Evolutionary conservation across 2,329 filamentous ascomycete genomes (phyloP), one percentile per base, ranked within the genome.

Genomic region (Epichloe gansuensis): DNA sequence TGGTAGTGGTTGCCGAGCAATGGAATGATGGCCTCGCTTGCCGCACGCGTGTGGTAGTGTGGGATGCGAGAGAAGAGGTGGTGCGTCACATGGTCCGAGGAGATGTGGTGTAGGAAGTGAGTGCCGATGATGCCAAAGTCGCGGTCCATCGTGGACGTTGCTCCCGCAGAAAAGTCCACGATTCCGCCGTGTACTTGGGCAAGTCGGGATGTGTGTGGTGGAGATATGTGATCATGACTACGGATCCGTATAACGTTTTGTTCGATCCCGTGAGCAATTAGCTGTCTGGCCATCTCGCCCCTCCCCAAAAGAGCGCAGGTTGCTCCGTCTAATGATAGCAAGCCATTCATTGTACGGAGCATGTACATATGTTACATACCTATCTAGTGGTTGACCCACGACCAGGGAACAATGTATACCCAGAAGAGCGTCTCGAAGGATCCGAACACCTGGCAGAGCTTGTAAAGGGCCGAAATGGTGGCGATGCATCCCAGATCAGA

Each of bases 1-100:
- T 89, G 86, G 76, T 97, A 97, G 77, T 95, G 91, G 61, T 77
- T 74, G 65, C 91, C 91, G 86, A 97, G 95, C 66, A 97, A 77
- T 56, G 81, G 81, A 79, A 91, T 89, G 78, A 95, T 93, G 62
- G 76, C 74, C 54, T 71, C 65, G 12, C 75, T 77, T 23, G 77
- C 77, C 61, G 76, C 72, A 54, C 74, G 72, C 28, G 77, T 76
- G 59, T 79, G 70, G 68, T 81, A 67, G 55, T 66, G 65, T 43
- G 65, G 65, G 44, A 67, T 67, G 49, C 61, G 61, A 42, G 65
- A 61, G 68, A 81, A 76, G 17, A 80, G 69, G 59, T 83, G 80
- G 65, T 83, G 80, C 45, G 80, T 72, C 23, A 83, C 80, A 61
- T 83, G 80, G 58, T 76, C 76, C 60, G 80, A 77, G 37, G 67